Evolutionary conservation across 1,139 yeast genomes (phyloP).

Genomic region (Sugiyamaella neomexicana): DNA sequence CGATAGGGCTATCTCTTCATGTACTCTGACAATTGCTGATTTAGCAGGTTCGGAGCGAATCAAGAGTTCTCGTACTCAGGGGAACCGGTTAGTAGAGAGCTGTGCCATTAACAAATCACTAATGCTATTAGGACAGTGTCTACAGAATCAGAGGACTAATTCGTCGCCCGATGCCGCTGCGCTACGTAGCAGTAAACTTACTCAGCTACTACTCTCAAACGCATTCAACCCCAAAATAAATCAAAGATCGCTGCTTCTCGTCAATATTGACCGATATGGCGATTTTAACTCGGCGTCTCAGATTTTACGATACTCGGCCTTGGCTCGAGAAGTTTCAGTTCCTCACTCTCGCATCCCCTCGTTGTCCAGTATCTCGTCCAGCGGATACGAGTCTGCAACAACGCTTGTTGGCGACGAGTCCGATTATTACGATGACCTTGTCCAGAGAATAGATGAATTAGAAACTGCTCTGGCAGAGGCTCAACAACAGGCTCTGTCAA

Average conservation of each 20-base stretch:
- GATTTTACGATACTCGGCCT: slow-evolving; percentile 45
- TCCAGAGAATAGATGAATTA: slow-evolving; percentile 27
- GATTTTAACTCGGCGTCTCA: slow-evolving; percentile 58
- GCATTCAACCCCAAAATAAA: slow-evolving; percentile 42
- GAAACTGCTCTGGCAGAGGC: slow-evolving; percentile 29
- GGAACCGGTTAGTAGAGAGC: slow-evolving; percentile 48
- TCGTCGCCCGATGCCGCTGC: slow-evolving; percentile 39
- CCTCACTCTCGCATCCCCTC: slow-evolving; percentile 30
- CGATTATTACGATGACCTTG: slow-evolving; percentile 7
- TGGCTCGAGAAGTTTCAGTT: slow-evolving; percentile 38
- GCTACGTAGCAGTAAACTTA: slow-evolving; percentile 49
- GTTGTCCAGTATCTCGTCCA: slow-evolving; percentile 21
- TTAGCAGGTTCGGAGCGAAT: slow-evolving; percentile 54
- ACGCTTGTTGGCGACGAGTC: slow-evolving; percentile 4
- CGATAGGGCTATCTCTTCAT: slow-evolving; percentile 14
- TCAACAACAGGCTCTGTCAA: slow-evolving; percentile 26
- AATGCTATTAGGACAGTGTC: slow-evolving; percentile 51
- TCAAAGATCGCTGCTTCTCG: slow-evolving; percentile 41
- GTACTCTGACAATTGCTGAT: slow-evolving; percentile 48
- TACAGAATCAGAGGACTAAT: slow-evolving; percentile 42
- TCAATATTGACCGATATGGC: slow-evolving; percentile 68
- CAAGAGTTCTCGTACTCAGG: slow-evolving; percentile 47
- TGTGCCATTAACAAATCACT: slow-evolving; percentile 49
- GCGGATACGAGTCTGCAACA: slow-evolving; percentile 16
- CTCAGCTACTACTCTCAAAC: slow-evolving; percentile 50